Base-by-base conservation (phyloP, 2,329 filamentous ascomycete genomes). In the Drechslera avenae region DNA sequence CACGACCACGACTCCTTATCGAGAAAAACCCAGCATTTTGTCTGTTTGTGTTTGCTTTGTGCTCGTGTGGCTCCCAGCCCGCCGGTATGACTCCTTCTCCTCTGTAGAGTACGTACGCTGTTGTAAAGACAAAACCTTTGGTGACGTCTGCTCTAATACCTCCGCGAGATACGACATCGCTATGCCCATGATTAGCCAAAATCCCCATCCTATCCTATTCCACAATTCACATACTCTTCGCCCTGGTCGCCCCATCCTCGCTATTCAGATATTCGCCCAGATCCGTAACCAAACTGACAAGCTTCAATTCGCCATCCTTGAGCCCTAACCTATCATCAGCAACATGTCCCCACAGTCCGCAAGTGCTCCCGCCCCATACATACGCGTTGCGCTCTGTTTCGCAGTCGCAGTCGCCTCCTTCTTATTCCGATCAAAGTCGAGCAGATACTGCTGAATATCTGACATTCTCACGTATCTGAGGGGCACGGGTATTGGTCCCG, bases 211-310 rank as follows among this genome's bases (percentile, higher is more conserved):
- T 17, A 33, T 17, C n/a, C n/a, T 4, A 28, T 10, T 31, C 69
- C 10, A 71, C 64, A 23, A 60, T 26, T 2, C 28, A 31, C 42
- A 30, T 73, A 66, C 83, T 81, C 71, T 86, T 86, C n/a, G 80
- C 79, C 32, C 86, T 78, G 35, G 83, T 76, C 12, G 79, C 77
- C 17, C 78, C 76, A 73, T 88, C 84, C 62, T 87, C 84, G 68
- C 86, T 83, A 59, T 86, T 87, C 64, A 88, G 80, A 60, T 87
- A 88, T 68, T 86, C 84, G 16, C 83, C 83, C 26, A 88, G 75
- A 36, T 83, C 84, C 64, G 86, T 83, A 46, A 88, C 82, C 41
- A 87, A 73, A 46, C 81, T 80, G 48, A 88, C 78, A 28, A 88
- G 76, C 60, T 83, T 86, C 44, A 82, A 75, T 60, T 86, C 76